Evolutionary conservation across 306 rosid genomes (phyloP).

Genomic region (Quercus glauca): DNA sequence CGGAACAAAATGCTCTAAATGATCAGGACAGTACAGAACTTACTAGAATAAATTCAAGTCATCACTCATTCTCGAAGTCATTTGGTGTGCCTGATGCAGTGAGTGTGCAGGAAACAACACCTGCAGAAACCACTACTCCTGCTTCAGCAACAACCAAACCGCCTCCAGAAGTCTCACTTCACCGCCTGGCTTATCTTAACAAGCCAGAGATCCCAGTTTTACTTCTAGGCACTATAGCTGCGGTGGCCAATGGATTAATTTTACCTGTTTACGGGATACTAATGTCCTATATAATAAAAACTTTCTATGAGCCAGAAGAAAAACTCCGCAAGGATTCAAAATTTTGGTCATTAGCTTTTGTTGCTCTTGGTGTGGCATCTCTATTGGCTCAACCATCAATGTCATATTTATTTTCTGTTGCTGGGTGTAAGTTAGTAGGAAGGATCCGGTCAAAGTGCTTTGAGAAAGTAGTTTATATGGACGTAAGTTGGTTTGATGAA

Average conservation of each 20-base stretch:
- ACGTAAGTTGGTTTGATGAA: constrained; percentile 75
- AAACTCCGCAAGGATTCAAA: constrained; percentile 53
- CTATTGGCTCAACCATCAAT: constrained; percentile 41
- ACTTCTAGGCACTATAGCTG: constrained; percentile 54
- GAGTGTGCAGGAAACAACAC: constrained; percentile 28
- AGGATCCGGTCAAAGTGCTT: constrained; percentile 61
- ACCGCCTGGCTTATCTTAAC: constrained; percentile 63
- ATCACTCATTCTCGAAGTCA: constrained; percentile 42
- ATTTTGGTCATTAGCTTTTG: constrained; percentile 60
- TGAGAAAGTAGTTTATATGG: constrained; percentile 68
- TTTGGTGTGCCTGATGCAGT: constrained; percentile 31
- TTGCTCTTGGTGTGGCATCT: constrained; percentile 41
- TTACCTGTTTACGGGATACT: constrained; percentile 51
- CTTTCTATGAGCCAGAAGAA: constrained; percentile 58
- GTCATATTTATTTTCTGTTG: constrained; percentile 60
- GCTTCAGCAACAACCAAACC: constrained; percentile 17
- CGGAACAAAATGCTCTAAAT: constrained; percentile 28
- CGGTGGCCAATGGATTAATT: constrained; percentile 45
- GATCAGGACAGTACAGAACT: constrained; percentile 32
- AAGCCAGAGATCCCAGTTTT: constrained; percentile 70
- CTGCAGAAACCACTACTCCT: constrained; percentile 20
- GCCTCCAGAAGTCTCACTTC: constrained; percentile 41
- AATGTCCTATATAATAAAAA: constrained; percentile 39
- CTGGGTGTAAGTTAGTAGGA: constrained; percentile 58
- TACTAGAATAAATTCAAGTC: constrained; percentile 32